phyloP scores from a whole-genome alignment of 176 grass and related monocot species.

The Phoenix dactylifera region DNA sequence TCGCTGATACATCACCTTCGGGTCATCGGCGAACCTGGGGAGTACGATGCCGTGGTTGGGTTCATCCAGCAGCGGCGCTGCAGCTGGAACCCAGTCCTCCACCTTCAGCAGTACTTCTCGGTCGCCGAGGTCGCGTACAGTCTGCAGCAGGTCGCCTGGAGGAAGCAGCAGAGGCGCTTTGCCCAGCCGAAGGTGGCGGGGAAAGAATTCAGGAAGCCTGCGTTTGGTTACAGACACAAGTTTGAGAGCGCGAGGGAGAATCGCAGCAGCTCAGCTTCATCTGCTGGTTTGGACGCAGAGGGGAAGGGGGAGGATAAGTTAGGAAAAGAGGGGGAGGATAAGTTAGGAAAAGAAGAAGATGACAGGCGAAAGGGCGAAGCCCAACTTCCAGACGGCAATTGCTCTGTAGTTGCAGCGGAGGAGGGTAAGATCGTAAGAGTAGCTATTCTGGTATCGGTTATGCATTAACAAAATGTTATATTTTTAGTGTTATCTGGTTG shows the following conservation, averaged over 20 bases:
- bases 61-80: conserved; percentile 61
- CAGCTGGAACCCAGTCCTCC: conserved; percentile 73
- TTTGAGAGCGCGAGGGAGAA: conserved; percentile 3
- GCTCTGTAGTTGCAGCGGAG: neutral
- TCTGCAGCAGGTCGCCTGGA: conserved; percentile 62
- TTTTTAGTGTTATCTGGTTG: too few species aligned
- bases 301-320: conserved; percentile 9
- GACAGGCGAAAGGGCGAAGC: neutral
- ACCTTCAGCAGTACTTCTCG: conserved; percentile 92
- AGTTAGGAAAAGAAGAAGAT: conserved; percentile 2
- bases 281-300: neutral
- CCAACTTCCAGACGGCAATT: neutral
- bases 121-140: conserved; percentile 50
- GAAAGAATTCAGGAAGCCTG: conserved; percentile 23
- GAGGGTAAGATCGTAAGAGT: neutral
- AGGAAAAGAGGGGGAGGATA: conserved; percentile 8
- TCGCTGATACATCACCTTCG: conserved; percentile 60
- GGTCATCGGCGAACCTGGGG: conserved; percentile 37
- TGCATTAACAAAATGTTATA: too few species aligned
- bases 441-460: too few species aligned
- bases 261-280: neutral
- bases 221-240: conserved; percentile 16
- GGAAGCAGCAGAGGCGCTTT: conserved; percentile 14
- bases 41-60: conserved; percentile 56
- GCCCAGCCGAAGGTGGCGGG: conserved; percentile 3